phyloP scores from a whole-genome alignment of 1,284 basidiomycete genomes.

The Rhizopogon parksii region DNA sequence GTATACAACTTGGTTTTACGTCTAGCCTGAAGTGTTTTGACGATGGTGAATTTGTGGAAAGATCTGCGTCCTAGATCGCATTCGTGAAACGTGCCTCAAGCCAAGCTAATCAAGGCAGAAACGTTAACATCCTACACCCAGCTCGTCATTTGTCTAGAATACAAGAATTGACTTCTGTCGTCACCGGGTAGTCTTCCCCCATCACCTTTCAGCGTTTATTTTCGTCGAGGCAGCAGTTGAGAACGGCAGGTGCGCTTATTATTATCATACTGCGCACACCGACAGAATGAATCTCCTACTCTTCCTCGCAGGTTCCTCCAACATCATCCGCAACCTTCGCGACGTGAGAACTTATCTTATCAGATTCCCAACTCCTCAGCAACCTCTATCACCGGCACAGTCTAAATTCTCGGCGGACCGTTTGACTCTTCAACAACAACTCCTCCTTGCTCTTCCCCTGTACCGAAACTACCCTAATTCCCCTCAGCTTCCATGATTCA shows the following conservation, averaged over 20 bases:
- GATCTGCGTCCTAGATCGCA: not conserved
- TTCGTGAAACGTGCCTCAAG: slow-evolving; percentile 3
- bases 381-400: slow-evolving; percentile 3
- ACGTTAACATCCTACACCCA: slow-evolving; percentile 5
- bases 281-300: slow-evolving; percentile 9
- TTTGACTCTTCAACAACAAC: not conserved
- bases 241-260: slow-evolving; percentile 8
- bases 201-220: not conserved
- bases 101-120: slow-evolving; percentile 10
- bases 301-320: slow-evolving; percentile 4
- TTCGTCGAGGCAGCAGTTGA: slow-evolving; percentile 18
- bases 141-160: not conserved
- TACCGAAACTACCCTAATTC: slow-evolving; percentile 5
- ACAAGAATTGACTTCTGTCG: not conserved
- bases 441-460: slow-evolving; percentile 1
- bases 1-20: not conserved
- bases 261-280: slow-evolving; percentile 5
- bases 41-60: not conserved
- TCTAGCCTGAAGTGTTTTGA: slow-evolving; percentile 1
- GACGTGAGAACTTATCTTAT: slow-evolving; percentile 31
- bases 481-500: slow-evolving; percentile 48
- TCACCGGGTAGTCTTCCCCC: too few relatives aligned
- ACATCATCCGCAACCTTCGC: slow-evolving; percentile 7
- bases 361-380: slow-evolving; percentile 18
- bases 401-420: slow-evolving; percentile 14